These are phyloP conservation scores for Coleophoma eucalyptorum DNA, from an alignment of 2,329 filamentous ascomycete species.

Conservation along the genomic window DNA sequence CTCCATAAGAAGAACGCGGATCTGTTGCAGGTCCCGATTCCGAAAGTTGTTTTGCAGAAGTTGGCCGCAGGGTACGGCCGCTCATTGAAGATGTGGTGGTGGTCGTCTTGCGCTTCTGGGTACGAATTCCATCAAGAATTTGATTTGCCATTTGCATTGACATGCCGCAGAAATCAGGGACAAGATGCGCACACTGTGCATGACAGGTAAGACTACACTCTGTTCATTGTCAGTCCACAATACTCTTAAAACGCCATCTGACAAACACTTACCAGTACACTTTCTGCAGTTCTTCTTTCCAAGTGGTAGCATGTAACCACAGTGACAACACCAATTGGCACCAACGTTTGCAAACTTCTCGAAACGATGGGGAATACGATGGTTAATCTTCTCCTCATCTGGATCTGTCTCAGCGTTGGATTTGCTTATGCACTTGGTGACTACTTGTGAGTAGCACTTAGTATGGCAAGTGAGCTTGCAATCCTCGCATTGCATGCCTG, in stretches of 20 bases:
- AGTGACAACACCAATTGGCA: conserved; percentile 99
- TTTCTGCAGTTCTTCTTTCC: conserved; percentile 93
- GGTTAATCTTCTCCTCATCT: conserved; percentile 99
- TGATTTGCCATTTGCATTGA: conserved; percentile 96
- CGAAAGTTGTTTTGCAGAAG: conserved; percentile 15
- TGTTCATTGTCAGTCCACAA: conserved; percentile 31
- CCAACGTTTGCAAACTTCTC: conserved; percentile 96
- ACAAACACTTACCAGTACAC: conserved; percentile 65
- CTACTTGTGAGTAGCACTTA: conserved; percentile 93
- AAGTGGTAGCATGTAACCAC: conserved; percentile 91
- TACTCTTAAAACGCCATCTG: background rate
- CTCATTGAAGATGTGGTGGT: conserved; percentile 19
- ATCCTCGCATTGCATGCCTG: conserved; percentile 98
- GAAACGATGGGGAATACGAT: conserved; percentile 97
- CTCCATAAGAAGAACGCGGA: conserved; percentile 22
- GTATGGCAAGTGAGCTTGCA: conserved; percentile 99
- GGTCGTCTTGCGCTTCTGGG: conserved; percentile 64
- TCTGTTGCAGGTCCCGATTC: conserved; percentile 12
- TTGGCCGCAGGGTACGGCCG: conserved; percentile 21
- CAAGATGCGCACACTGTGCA: conserved; percentile 86
- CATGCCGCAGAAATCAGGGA: conserved; percentile 99
- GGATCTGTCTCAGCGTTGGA: conserved; percentile 98
- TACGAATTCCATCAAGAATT: conserved; percentile 82
- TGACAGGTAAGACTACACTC: conserved; percentile 94
- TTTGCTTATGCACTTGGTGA: conserved; percentile 99